Base-by-base conservation (phyloP, 306 rosid genomes). In the Spatholobus suberectus region DNA sequence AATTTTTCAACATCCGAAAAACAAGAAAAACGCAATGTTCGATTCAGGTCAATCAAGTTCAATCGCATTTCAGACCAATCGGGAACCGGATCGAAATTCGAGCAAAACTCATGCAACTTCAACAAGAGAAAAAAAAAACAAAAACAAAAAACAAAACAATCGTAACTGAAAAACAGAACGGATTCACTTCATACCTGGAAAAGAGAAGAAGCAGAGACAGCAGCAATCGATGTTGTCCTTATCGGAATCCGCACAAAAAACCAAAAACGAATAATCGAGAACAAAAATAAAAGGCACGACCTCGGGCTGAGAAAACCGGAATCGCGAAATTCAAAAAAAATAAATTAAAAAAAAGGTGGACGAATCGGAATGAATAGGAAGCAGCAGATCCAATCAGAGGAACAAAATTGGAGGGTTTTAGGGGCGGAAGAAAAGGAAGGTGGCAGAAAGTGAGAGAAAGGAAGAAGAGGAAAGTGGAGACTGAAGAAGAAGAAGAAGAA, bases 311-410 rank as follows among this genome's bases (percentile, higher is more conserved):
- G 76, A 82, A 65, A 65, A 77, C 29, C 18, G 78, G 47, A 71
- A 80, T 21, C 78, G 84, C 67, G 84, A 81, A 58, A 86, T 40
- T 68, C 5, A 14, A 9, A 70, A 17, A n/a, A 65, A 52, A 6
- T 13, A 71, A 75, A 73, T 46, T 15, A 62, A 34, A 78, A 32
- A 49, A 26, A 46, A 76, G 40, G 62, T 6, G 68, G 51, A 70
- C 8, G 83, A 88, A 63, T 73, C 81, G 65, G 62, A 82, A 82
- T 15, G 70, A 86, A 75, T 23, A 46, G 62, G 73, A 29, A 34
- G 78, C 78, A 66, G n/a, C 83, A 86, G 97, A 91, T 90, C 94
- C 90, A 93, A 88, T 77, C 84, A 55, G 78, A 69, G 5, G 73
- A 66, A 38, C n/a, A 71, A 68, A 86, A 79, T 47, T 41, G 83